Evolutionary conservation across 2,329 filamentous ascomycete species (phyloP).

Genomic region (Sarocladiaceae sp.): DNA sequence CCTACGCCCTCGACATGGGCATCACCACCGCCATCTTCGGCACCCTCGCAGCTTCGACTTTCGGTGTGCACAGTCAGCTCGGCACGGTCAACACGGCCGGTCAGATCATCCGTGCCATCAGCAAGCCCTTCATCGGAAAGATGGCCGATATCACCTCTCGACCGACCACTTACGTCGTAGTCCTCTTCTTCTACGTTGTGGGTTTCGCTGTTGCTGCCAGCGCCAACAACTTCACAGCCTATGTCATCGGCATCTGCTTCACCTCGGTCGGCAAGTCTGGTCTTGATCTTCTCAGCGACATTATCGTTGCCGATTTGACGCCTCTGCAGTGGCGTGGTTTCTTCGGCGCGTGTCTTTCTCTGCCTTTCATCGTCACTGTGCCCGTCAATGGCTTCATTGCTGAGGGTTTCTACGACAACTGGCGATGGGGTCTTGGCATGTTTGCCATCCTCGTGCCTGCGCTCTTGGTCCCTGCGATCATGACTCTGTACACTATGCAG

Average conservation of each 20-base stretch:
- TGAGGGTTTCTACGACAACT: slow-evolving; percentile 36
- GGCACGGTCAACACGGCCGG: slow-evolving; percentile 27
- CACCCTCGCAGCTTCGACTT: slow-evolving; percentile 29
- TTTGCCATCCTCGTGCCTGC: slow-evolving; percentile 58
- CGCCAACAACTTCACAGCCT: slow-evolving; percentile 25
- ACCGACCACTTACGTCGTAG: slow-evolving; percentile 33
- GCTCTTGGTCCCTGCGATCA: slow-evolving; percentile 50
- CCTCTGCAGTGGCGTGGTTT: slow-evolving; percentile 32
- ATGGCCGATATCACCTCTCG: slow-evolving; percentile 33
- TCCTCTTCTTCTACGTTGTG: slow-evolving; percentile 32
- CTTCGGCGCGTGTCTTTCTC: slow-evolving; percentile 22
- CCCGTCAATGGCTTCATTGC: slow-evolving; percentile 38
- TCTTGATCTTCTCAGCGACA: slow-evolving; percentile 31
- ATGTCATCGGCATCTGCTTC: slow-evolving; percentile 31
- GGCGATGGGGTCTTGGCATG: slow-evolving; percentile 61
- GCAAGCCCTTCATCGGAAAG: slow-evolving; percentile 35
- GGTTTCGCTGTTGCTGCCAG: slow-evolving; percentile 30
- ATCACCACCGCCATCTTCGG: slow-evolving; percentile 30
- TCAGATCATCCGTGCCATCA: slow-evolving; percentile 32
- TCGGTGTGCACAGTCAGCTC: slow-evolving; percentile 26
- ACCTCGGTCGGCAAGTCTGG: slow-evolving; percentile 32
- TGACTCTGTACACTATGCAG: slow-evolving; percentile 53
- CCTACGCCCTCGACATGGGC: slow-evolving; percentile 32
- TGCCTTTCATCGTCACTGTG: slow-evolving; percentile 31
- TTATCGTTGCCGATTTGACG: slow-evolving; percentile 31